phyloP scores from a whole-genome alignment of 2,329 filamentous ascomycete genomes.

The Aspergillus sojae region DNA sequence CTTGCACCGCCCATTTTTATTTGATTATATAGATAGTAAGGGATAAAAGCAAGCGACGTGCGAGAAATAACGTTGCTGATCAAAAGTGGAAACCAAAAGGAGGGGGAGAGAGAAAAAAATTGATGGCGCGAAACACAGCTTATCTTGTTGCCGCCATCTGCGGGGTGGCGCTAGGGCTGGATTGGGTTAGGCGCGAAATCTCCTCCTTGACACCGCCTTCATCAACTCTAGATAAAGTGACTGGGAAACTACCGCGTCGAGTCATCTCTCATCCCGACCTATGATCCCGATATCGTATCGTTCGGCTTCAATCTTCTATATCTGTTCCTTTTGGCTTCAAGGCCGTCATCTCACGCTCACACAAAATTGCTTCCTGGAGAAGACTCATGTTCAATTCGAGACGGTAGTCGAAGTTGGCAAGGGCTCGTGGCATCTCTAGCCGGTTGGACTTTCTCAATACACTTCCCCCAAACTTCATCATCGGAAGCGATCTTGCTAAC shows the following conservation, averaged over 20 bases:
- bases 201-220: slow-evolving; percentile 19
- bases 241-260: neutral
- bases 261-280: slow-evolving; percentile 5
- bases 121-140: slow-evolving; percentile 15
- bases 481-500: slow-evolving; percentile 42
- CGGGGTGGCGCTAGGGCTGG: slow-evolving; percentile 21
- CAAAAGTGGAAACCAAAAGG: slow-evolving; percentile 11
- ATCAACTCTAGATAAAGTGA: neutral
- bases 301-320: neutral
- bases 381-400: slow-evolving; percentile 16
- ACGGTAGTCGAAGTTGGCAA: slow-evolving; percentile 22
- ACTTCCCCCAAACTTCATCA: slow-evolving; percentile 28
- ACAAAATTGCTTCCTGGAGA: neutral
- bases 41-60: slow-evolving; percentile 16
- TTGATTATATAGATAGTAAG: slow-evolving; percentile 9
- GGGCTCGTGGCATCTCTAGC: slow-evolving; percentile 37
- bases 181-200: slow-evolving; percentile 24
- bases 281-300: slow-evolving; percentile 15
- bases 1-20: slow-evolving; percentile 66
- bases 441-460: slow-evolving; percentile 48
- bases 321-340: neutral
- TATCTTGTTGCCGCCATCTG: slow-evolving; percentile 21
- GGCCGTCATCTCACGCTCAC: too few relatives aligned
- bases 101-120: slow-evolving; percentile 12
- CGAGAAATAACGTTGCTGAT: slow-evolving; percentile 20